Evolutionary conservation across 140 eudicot species (phyloP).

Genomic region (Oenanthe javanica): DNA sequence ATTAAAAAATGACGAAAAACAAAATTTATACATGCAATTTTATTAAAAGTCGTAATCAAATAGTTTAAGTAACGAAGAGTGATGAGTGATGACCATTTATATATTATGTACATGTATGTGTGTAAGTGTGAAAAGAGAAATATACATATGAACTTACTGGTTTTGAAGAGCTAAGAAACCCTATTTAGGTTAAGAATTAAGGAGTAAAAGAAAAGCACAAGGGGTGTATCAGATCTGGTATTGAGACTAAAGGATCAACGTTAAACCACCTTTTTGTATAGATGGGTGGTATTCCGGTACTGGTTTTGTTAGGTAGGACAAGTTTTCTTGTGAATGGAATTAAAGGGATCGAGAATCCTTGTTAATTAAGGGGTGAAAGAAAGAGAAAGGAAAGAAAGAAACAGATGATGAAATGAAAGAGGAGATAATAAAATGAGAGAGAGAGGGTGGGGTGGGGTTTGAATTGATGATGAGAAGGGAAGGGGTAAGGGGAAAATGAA

Average conservation of each 20-base stretch:
- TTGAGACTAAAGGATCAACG: constrained; percentile 14
- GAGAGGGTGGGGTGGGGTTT: constrained; percentile 15
- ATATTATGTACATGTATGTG: too few relatives aligned
- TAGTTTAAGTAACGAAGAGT: background rate
- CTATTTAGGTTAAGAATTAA: constrained; percentile 6
- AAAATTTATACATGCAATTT: too few relatives aligned
- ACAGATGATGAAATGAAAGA: constrained; percentile 17
- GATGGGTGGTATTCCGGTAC: constrained; percentile 3
- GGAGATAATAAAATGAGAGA: constrained; percentile 13
- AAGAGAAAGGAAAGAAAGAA: constrained; percentile 12
- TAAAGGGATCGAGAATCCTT: constrained; percentile 36
- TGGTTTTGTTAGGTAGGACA: constrained; percentile 13
- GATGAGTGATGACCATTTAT: background rate
- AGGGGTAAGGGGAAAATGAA: constrained; percentile 33
- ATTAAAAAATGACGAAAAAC: background rate
- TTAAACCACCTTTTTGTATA: background rate
- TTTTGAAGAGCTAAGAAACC: constrained; percentile 1
- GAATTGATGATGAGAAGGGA: constrained; percentile 24
- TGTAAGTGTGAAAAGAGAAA: too few relatives aligned
- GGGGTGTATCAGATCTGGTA: constrained; percentile 26
- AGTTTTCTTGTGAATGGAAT: constrained; percentile 56
- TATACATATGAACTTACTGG: background rate
- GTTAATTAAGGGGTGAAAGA: background rate
- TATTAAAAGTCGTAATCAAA: background rate
- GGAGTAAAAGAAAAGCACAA: background rate